Base-by-base conservation (phyloP, 441 rosid species). In the Erodium moschatum region DNA sequence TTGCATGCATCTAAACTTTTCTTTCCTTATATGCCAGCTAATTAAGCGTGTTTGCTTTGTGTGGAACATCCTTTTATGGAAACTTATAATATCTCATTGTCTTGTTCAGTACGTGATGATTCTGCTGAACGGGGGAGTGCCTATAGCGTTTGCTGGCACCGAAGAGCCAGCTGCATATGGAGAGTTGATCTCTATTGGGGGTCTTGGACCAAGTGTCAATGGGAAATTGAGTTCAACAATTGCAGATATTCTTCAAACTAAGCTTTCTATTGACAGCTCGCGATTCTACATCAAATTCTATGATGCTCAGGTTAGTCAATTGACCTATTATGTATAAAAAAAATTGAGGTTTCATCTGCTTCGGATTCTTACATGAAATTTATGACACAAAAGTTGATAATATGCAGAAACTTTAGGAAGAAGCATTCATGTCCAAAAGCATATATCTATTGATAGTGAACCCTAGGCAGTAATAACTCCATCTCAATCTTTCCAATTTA, bases 111-210 rank as follows among this genome's bases (percentile, higher is more conserved):
- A 88, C 79, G 97, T 94, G 76, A 94, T 93, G 95, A 82, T 91
- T 71, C 68, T 91, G 79, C 61, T 92, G 38, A 89, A 93, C 65
- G 88, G 85, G 19, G 87, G 90, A 50, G 96, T 91, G 67, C 96
- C 97, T 11, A 84, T 91, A 72, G 85, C 93, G 61, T 89, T 94
- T 83, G 87, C 91, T 0, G 96, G 96, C 10, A 86, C 86, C 1
- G 97, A 91, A 80, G 91, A 78, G 24, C 94, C 96, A 0, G 98
- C 96, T 66, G 96, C 97, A 0, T 89, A 86, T 67, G 97, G 89
- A 48, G 97, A 91, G 79, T 40, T 89, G 80, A 88, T 88, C 70
- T 91, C 97, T 11, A 86, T 85, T 5, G 96, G 98, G 13, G 91
- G 94, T 8, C 85, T 94, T 73, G 90, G 86, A 60, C 85, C 84